Conservation (phyloP, 345 rosid species). For the Microcos paniculata region DNA sequence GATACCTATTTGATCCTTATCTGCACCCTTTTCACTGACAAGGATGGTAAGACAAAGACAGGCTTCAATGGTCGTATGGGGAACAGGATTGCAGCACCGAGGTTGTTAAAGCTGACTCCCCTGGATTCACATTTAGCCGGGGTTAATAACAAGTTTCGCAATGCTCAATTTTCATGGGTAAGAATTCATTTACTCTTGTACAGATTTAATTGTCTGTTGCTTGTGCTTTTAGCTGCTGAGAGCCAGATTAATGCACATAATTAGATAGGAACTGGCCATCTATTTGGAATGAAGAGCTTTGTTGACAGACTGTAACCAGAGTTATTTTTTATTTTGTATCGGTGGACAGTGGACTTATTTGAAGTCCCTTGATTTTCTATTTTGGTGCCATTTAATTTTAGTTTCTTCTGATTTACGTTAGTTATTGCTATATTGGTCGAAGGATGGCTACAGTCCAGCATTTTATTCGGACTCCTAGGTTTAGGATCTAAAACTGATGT, state of each 20-base stretch:
- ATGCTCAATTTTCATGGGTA: conserved; percentile 98
- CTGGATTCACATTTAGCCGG: conserved; percentile 91
- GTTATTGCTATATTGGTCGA: background rate
- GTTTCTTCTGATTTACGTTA: background rate
- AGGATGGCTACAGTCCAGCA: background rate
- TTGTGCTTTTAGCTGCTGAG: background rate
- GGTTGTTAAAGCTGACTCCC: conserved; percentile 86
- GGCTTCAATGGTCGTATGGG: conserved; percentile 99
- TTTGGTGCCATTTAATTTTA: background rate
- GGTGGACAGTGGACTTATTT: background rate
- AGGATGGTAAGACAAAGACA: conserved; percentile 81
- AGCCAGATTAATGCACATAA: background rate
- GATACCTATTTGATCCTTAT: conserved; percentile 90
- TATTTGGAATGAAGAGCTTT: background rate
- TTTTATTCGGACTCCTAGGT: background rate
- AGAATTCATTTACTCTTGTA: conserved; percentile 16
- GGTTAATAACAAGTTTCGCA: conserved; percentile 73
- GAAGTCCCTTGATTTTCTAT: background rate
- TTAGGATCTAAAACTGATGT: background rate
- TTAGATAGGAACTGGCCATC: background rate
- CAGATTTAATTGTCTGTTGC: background rate
- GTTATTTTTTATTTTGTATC: background rate
- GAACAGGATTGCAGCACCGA: conserved; percentile 90
- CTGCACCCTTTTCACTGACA: conserved; percentile 83
- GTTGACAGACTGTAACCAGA: background rate